Evolutionary conservation across 768 basidiomycete species (phyloP).

Genomic region (Tephrocybe rancida): DNA sequence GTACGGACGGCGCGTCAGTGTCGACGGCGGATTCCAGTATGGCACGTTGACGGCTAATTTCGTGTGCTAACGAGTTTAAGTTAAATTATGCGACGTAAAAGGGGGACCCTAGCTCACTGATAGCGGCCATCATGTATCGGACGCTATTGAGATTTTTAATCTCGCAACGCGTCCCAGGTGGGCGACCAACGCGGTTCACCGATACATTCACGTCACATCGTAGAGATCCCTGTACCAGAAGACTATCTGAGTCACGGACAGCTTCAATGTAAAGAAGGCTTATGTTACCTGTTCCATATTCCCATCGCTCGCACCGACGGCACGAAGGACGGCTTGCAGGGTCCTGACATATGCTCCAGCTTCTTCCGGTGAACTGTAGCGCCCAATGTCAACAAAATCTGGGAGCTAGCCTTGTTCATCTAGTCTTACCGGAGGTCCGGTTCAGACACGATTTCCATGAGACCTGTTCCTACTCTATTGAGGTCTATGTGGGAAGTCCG

Average conservation of each 20-base stretch:
- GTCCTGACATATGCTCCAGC: constrained; percentile 85
- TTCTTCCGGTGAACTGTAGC: constrained; percentile 74
- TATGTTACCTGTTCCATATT: constrained; percentile 89
- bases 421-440: constrained; percentile 74
- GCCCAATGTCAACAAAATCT: constrained; percentile 29
- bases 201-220: constrained; percentile 97
- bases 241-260: not conserved
- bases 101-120: constrained; percentile 53
- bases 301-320: constrained; percentile 88
- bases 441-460: constrained; percentile 96
- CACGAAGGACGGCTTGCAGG: constrained; percentile 78
- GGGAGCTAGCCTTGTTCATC: not conserved
- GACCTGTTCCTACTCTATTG: constrained; percentile 85
- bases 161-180: constrained; percentile 86
- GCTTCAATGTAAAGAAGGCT: not conserved
- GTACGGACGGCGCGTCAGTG: constrained; percentile 41
- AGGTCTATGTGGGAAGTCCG: constrained; percentile 73
- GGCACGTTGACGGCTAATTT: constrained; percentile 77
- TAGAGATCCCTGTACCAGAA: constrained; percentile 75
- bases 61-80: constrained; percentile 55
- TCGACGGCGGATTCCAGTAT: constrained; percentile 42
- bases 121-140: constrained; percentile 81
- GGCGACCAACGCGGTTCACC: constrained; percentile 64
- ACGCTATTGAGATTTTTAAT: constrained; percentile 97
- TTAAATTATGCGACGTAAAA: not conserved